Evolutionary conservation across 495 filamentous ascomycete species (phyloP).

Genomic region (Aspergillus biplanus): DNA sequence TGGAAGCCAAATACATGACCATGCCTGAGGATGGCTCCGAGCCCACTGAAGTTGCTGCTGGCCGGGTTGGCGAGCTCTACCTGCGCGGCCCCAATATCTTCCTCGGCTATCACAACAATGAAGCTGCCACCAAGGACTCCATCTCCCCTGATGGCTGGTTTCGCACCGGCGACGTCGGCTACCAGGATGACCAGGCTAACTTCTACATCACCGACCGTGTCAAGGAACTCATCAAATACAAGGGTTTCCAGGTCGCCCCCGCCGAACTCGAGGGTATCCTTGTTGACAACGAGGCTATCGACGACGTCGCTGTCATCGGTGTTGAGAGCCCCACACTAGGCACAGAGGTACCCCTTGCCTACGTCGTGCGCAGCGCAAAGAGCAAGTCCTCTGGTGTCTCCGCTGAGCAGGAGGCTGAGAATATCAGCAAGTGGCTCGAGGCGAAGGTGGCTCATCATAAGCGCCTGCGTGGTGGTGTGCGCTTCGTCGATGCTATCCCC

Average conservation of each 20-base stretch:
- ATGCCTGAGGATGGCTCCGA: slow-evolving; percentile 56
- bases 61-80: slow-evolving; percentile 70
- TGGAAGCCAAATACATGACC: slow-evolving; percentile 76
- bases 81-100: slow-evolving; percentile 67
- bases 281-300: slow-evolving; percentile 68
- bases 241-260: slow-evolving; percentile 85
- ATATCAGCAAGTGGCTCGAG: slow-evolving; percentile 67
- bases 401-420: slow-evolving; percentile 57
- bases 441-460: slow-evolving; percentile 71
- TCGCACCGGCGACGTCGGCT: slow-evolving; percentile 68
- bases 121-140: slow-evolving; percentile 66
- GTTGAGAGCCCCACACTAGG: slow-evolving; percentile 70
- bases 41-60: slow-evolving; percentile 60
- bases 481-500: slow-evolving; percentile 80
- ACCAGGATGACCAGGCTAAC: slow-evolving; percentile 61
- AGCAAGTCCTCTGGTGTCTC: slow-evolving; percentile 56
- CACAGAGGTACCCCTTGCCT: slow-evolving; percentile 84
- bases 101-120: slow-evolving; percentile 75
- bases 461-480: slow-evolving; percentile 77
- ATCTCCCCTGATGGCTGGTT: slow-evolving; percentile 64
- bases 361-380: slow-evolving; percentile 62
- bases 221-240: slow-evolving; percentile 91
- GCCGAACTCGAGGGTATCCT: slow-evolving; percentile 87
- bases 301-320: slow-evolving; percentile 84
- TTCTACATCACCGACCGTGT: slow-evolving; percentile 82